Conservation (phyloP, 768 basidiomycete species). For the Russula griseocarnosa region DNA sequence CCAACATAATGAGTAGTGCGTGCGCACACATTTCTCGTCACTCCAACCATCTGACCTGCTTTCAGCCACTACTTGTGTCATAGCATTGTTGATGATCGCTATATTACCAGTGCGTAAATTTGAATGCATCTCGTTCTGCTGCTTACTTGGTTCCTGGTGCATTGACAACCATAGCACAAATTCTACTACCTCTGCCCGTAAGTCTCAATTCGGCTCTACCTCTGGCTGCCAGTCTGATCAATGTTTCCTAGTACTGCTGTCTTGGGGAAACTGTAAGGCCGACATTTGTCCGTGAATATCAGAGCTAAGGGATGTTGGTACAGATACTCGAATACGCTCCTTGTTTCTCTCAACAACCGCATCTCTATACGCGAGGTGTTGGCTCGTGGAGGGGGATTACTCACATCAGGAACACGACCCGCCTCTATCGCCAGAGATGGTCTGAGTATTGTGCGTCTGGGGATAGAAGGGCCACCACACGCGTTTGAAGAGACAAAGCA, state of each 20-base stretch:
- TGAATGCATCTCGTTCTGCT: neutral
- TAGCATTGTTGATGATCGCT: neutral
- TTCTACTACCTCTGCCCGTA: slow-evolving; percentile 18
- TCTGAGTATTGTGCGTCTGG: neutral
- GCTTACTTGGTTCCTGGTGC: neutral
- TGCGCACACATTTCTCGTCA: neutral
- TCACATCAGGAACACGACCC: neutral
- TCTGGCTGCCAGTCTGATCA: neutral
- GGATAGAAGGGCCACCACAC: neutral
- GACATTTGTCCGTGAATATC: neutral
- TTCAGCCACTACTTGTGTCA: neutral
- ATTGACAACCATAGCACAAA: slow-evolving; percentile 5
- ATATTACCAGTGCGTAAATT: slow-evolving; percentile 4
- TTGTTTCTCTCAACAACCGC: slow-evolving; percentile 18
- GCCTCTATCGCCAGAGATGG: too few relatives aligned
- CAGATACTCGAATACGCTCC: slow-evolving; percentile 19
- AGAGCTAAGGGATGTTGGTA: neutral
- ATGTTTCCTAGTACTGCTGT: slow-evolving; percentile 2
- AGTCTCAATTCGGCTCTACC: neutral
- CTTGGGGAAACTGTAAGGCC: slow-evolving; percentile 17
- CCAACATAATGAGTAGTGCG: slow-evolving; percentile 12
- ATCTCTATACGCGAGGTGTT: slow-evolving; percentile 1
- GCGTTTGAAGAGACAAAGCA: neutral
- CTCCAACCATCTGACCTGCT: neutral
- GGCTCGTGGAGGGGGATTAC: neutral